Conservation (phyloP, 768 basidiomycete species). For the Infundibulicybe gibba region DNA sequence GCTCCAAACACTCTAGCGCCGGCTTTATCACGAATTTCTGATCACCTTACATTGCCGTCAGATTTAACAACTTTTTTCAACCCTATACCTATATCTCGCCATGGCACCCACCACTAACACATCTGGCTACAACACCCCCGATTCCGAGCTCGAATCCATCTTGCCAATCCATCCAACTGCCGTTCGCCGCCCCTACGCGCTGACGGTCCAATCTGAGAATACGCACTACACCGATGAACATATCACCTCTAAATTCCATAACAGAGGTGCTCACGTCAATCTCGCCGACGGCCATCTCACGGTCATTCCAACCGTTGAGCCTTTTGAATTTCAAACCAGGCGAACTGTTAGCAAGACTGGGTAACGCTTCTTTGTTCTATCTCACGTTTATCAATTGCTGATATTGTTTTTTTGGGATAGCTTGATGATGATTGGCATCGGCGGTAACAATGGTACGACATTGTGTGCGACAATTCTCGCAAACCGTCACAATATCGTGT, state of each 20-base stretch:
- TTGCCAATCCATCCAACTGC: slow-evolving; percentile 83
- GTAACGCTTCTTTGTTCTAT: slow-evolving; percentile 42
- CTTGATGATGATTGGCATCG: slow-evolving; percentile 94
- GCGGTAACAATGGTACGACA: slow-evolving; percentile 97
- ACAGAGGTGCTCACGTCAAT: slow-evolving; percentile 73
- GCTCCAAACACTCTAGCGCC: slow-evolving; percentile 77
- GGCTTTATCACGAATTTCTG: slow-evolving; percentile 54
- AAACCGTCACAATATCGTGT: slow-evolving; percentile 90
- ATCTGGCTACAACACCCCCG: slow-evolving; percentile 73
- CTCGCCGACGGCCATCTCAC: slow-evolving; percentile 72
- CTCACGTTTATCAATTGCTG: slow-evolving; percentile 5
- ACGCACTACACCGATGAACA: slow-evolving; percentile 77
- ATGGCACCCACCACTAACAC: slow-evolving; percentile 55
- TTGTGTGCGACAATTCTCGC: slow-evolving; percentile 93
- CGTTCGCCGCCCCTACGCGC: slow-evolving; percentile 67
- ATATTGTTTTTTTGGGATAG: slow-evolving; percentile 34
- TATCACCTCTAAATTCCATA: slow-evolving; percentile 79
- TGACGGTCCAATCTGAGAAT: slow-evolving; percentile 80
- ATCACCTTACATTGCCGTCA: slow-evolving; percentile 26
- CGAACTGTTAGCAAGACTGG: slow-evolving; percentile 88
- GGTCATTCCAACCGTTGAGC: slow-evolving; percentile 74
- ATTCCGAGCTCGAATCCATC: slow-evolving; percentile 65
- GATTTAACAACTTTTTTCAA: slow-evolving; percentile 17
- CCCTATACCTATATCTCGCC: slow-evolving; percentile 5
- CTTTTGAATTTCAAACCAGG: slow-evolving; percentile 89